phyloP scores from a whole-genome alignment of 495 filamentous ascomycete species.

The Podospora pseudocomata region DNA sequence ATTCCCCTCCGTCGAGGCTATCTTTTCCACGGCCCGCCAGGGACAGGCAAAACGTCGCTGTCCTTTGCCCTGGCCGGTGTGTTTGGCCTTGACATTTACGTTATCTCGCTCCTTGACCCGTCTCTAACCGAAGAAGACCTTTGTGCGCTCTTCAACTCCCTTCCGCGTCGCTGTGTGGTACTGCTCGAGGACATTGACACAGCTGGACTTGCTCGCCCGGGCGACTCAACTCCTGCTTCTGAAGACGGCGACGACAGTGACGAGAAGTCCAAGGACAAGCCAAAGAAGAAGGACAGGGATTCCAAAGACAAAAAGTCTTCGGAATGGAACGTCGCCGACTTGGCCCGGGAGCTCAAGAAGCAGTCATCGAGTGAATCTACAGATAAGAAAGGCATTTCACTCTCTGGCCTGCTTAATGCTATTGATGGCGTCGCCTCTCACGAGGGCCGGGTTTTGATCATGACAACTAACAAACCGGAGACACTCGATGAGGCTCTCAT shows the following conservation, averaged over 20 bases:
- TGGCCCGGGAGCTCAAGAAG: slow-evolving; percentile 36
- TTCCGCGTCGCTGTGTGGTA: slow-evolving; percentile 63
- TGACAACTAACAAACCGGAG: slow-evolving; percentile 80
- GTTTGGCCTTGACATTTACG: slow-evolving; percentile 66
- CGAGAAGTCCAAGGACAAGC: slow-evolving; percentile 13
- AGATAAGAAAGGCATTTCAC: slow-evolving; percentile 53
- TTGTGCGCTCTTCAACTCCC: slow-evolving; percentile 58
- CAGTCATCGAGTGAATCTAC: slow-evolving; percentile 19
- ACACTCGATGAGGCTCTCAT: slow-evolving; percentile 71
- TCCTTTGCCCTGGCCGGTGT: slow-evolving; percentile 66
- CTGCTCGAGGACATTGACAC: slow-evolving; percentile 72
- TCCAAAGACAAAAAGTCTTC: slow-evolving; percentile 18
- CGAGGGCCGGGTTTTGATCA: slow-evolving; percentile 76
- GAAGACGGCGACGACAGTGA: slow-evolving; percentile 10
- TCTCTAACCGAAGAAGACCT: slow-evolving; percentile 68
- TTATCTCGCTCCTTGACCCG: slow-evolving; percentile 59
- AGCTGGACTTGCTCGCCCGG: slow-evolving; percentile 55
- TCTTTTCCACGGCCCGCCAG: slow-evolving; percentile 72
- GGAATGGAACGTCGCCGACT: slow-evolving; percentile 35
- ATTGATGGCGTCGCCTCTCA: slow-evolving; percentile 81
- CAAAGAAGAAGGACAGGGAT: slow-evolving; percentile 16
- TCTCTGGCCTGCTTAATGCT: slow-evolving; percentile 77
- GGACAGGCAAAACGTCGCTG: slow-evolving; percentile 60
- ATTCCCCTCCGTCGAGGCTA: slow-evolving; percentile 91
- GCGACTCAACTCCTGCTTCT: slow-evolving; percentile 2